These are phyloP conservation scores for Oldenlandia corymbosa DNA, from an alignment of 257 asterid genomes.

Conservation along the genomic window DNA sequence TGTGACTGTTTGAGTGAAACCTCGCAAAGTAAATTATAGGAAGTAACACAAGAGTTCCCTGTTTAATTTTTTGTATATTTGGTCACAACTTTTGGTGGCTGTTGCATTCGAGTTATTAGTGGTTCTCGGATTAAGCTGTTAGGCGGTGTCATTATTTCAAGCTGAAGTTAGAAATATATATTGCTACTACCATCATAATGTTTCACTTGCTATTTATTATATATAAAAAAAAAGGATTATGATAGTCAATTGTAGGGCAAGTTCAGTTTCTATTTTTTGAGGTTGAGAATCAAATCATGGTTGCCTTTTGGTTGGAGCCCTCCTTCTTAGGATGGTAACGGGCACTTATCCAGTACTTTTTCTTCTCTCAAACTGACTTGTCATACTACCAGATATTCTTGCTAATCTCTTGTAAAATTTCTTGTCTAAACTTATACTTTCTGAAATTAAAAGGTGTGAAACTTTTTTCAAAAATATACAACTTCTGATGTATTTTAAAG, in stretches of 20 bases:
- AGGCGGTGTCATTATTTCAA: background rate
- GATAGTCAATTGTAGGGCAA: too few species aligned
- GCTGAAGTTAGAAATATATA: too few species aligned
- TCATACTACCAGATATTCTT: background rate
- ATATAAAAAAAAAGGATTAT: too few species aligned
- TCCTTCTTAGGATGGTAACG: background rate
- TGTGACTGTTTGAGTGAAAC: background rate
- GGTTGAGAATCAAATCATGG: background rate
- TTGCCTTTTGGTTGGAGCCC: background rate
- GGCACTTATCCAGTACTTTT: background rate
- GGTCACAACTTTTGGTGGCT: background rate
- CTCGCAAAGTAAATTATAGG: background rate
- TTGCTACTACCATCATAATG: too few species aligned
- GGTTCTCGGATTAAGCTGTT: background rate
- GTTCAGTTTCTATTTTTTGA: background rate
- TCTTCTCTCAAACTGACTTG: background rate
- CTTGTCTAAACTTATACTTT: slow-evolving; percentile 4
- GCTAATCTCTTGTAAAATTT: background rate
- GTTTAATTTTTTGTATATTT: background rate
- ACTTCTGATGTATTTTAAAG: too few species aligned
- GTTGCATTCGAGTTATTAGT: background rate
- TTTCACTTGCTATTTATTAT: too few species aligned
- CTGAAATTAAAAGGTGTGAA: background rate
- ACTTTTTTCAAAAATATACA: too few species aligned
- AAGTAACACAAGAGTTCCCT: background rate